These are phyloP conservation scores for Penicillium waksmanii DNA, from an alignment of 495 filamentous ascomycete species.

Conservation along the genomic window DNA sequence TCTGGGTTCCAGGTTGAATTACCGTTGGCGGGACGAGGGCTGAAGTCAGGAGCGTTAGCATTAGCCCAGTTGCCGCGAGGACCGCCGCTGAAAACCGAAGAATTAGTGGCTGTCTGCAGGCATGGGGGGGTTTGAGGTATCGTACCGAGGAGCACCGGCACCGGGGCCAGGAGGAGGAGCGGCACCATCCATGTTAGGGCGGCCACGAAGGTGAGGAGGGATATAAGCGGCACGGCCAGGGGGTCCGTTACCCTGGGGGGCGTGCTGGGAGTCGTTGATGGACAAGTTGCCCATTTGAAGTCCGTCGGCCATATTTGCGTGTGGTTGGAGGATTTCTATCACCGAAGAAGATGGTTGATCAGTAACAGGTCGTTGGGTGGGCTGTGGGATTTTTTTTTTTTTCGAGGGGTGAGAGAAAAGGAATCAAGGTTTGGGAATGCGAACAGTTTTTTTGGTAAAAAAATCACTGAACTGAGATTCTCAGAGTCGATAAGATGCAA, in stretches of 20 bases:
- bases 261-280: conserved; percentile 74
- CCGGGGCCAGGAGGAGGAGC: conserved; percentile 37
- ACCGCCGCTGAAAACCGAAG: conserved; percentile 37
- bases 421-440: conserved; percentile 4
- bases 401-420: conserved; percentile 7
- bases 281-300: conserved; percentile 87
- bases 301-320: conserved; percentile 86
- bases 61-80: conserved; percentile 74
- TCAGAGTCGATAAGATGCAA: conserved; percentile 17
- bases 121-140: conserved; percentile 3
- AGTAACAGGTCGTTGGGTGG: conserved; percentile 22
- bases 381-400: conserved; percentile 8
- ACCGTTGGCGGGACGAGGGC: conserved; percentile 57
- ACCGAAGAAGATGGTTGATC: conserved; percentile 8
- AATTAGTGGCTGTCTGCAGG: conserved; percentile 1
- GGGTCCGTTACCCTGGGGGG: conserved; percentile 44
- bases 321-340: conserved; percentile 19
- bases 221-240: conserved; percentile 83
- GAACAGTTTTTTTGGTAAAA: conserved; percentile 22
- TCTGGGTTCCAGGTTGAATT: conserved; percentile 46
- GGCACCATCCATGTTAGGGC: conserved; percentile 48
- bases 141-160: conserved; percentile 47
- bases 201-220: conserved; percentile 85
- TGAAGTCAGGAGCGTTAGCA: conserved; percentile 68
- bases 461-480: conserved; percentile 20